These are phyloP conservation scores for Leccinum holopus DNA, from an alignment of 1,284 basidiomycete species.

Conservation along the genomic window DNA sequence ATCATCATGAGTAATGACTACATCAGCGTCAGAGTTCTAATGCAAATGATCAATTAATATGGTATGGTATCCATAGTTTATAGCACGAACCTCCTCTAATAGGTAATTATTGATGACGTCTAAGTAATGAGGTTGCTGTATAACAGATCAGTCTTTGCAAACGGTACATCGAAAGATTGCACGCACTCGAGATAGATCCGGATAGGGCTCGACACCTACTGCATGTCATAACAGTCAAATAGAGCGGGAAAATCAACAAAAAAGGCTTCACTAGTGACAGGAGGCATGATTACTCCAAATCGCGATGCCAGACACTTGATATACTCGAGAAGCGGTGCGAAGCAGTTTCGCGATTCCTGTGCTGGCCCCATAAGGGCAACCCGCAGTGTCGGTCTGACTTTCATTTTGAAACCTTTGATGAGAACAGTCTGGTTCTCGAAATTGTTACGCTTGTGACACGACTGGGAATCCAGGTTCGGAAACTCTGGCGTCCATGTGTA, in stretches of 20 bases:
- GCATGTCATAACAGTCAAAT: not conserved
- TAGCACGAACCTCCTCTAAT: constrained; percentile 1
- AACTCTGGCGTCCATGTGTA: not conserved
- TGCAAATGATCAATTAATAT: not conserved
- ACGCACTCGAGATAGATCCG: not conserved
- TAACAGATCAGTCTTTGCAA: not conserved
- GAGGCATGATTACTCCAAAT: too few species aligned
- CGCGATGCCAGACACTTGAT: not conserved
- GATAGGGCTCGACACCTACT: not conserved
- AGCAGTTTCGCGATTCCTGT: not conserved
- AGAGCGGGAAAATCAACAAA: too few species aligned
- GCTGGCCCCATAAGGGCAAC: not conserved
- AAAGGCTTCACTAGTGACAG: not conserved
- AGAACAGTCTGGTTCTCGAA: not conserved
- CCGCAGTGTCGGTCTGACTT: not conserved
- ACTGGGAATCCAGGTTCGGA: not conserved
- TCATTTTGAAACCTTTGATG: not conserved
- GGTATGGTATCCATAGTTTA: not conserved
- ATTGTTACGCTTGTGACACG: not conserved
- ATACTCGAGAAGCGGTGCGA: not conserved
- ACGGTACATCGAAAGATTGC: not conserved
- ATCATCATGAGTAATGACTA: constrained; percentile 5
- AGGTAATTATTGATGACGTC: constrained; percentile 7
- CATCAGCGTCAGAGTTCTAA: not conserved
- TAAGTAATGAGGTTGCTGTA: not conserved